phyloP scores from a whole-genome alignment of 1,139 yeast species.

The Sugiyamaella novakii region DNA sequence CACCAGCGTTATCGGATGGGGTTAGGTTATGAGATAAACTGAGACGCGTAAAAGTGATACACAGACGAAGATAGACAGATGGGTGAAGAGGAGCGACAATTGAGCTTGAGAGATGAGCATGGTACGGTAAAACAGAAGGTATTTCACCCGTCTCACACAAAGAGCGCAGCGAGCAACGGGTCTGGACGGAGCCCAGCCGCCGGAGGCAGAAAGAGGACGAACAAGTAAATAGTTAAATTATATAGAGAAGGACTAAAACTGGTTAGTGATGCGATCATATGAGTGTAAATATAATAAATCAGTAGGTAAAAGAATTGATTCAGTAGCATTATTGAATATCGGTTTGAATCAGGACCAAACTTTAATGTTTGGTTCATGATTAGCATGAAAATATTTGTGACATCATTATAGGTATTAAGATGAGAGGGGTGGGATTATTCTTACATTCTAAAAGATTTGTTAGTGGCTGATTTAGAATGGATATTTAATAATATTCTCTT shows the following conservation, averaged over 20 bases:
- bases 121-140: too few relatives aligned
- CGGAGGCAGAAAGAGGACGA: neutral
- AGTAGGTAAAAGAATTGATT: neutral
- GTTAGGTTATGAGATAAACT: too few relatives aligned
- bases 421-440: neutral
- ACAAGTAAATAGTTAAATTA: too few relatives aligned
- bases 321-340: constrained; percentile 19
- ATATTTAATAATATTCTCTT: too few relatives aligned
- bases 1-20: too few relatives aligned
- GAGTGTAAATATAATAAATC: neutral
- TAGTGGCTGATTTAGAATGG: too few relatives aligned
- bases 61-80: too few relatives aligned
- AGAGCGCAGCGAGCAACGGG: neutral
- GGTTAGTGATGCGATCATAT: neutral
- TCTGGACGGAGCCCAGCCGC: neutral
- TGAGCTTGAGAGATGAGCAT: too few relatives aligned
- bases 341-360: constrained; percentile 17
- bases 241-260: too few relatives aligned
- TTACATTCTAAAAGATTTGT: constrained; percentile 16
- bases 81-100: too few relatives aligned
- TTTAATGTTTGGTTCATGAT: constrained; percentile 31
- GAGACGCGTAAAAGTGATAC: too few relatives aligned
- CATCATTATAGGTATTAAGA: constrained; percentile 22
- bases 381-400: constrained; percentile 35
- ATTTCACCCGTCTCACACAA: too few relatives aligned